Base-by-base conservation (phyloP, 805 yeast species). In the Candida insectorum region DNA sequence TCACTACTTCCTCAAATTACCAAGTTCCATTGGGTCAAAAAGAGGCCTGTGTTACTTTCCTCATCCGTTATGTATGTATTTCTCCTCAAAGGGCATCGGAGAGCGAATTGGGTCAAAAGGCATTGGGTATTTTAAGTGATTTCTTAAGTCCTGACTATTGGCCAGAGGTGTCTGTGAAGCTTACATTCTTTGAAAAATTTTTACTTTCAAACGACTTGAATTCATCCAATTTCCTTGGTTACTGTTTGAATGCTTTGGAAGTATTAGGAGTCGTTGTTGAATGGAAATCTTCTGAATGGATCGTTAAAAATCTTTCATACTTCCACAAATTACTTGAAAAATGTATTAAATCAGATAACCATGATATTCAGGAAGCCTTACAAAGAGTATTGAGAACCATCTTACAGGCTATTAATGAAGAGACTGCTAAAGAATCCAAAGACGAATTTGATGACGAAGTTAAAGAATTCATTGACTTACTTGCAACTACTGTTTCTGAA, bases 201-300 rank as follows among this genome's bases (percentile, higher is more conserved):
- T 62, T 93, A 34, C 77, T 85, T 13, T 79, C 85, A 19, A 79
- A 85, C 36, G 96, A 91, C 43, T 64, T 84, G 37, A 76, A 73
- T 23, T 73, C 87, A 10, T 72, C 78, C 22, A 80, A 80, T 40
- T 71, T 84, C 25, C 55, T 87, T 16, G 86, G 88, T 2, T 82
- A 84, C 46, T 85, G 95, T 46, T 65, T 89, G 49, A 94, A 93
- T 59, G 95, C 98, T 0, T 61, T 94, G 31, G 96, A 87, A 54
- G 97, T 93, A 0, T 68, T 93, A 28, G 80, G 82, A 8, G 85
- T 88, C 28, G 87, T 88, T 1, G 64, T 93, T 34, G 85, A 81
- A 43, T 85, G 87, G 73, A 85, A 85, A 58, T 56, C 78, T 2
- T 58, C 83, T 0, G 76, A 69, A 10, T 93, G 97, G 97, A 81